phyloP scores from a whole-genome alignment of 345 rosid genomes.

The Kernera saxatilis region DNA sequence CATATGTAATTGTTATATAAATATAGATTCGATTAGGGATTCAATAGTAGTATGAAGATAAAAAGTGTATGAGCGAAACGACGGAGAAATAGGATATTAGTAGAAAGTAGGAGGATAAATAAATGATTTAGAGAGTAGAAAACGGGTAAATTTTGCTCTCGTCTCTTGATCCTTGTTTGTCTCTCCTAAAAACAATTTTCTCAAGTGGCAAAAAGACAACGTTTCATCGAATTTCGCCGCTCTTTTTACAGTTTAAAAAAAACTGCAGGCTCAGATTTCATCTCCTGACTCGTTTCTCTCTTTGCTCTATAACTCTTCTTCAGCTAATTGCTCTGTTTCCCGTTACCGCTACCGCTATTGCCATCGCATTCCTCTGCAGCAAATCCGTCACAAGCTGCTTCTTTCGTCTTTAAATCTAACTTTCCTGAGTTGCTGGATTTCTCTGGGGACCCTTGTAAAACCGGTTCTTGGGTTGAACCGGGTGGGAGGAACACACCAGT shows the following conservation, averaged over 20 bases:
- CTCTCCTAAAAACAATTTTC: conserved; percentile 1
- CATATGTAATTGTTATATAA: too few species aligned
- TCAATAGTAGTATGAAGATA: background rate
- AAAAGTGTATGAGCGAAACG: background rate
- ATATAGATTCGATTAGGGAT: background rate
- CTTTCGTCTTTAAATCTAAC: conserved; percentile 2
- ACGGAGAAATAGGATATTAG: background rate
- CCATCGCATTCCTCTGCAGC: conserved; percentile 8
- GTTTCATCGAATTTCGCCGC: conserved; percentile 13
- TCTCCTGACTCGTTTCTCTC: conserved; percentile 3
- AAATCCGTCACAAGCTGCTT: conserved; percentile 2
- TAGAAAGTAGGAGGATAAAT: background rate
- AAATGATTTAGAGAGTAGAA: conserved; percentile 8
- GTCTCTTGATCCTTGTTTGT: background rate
- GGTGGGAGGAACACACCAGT: conserved; percentile 98
- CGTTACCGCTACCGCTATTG: background rate
- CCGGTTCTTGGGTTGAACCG: conserved; percentile 28
- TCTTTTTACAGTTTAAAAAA: conserved; percentile 11
- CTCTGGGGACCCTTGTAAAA: conserved; percentile 34
- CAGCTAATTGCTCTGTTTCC: conserved; percentile 12
- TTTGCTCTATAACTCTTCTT: background rate
- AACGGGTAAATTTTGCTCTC: conserved; percentile 18
- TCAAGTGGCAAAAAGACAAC: conserved; percentile 8
- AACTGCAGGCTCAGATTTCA: conserved; percentile 26
- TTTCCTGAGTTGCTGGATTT: conserved; percentile 15